phyloP scores from a whole-genome alignment of 805 yeast species.

The Teunomyces funiuensis region DNA sequence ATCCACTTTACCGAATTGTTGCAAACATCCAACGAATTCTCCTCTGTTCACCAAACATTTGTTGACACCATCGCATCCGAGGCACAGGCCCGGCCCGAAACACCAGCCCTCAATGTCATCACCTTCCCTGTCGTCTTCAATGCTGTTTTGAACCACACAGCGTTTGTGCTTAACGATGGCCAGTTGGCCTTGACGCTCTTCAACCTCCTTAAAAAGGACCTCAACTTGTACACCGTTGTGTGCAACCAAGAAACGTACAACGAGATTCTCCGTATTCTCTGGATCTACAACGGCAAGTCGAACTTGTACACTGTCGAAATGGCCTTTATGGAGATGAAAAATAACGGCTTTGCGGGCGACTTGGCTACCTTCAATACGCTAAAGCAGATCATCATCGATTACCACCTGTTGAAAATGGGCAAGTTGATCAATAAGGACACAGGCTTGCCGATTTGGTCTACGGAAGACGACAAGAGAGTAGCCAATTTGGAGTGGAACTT shows the following conservation, averaged over 20 bases:
- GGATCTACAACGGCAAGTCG: constrained; percentile 41
- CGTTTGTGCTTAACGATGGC: constrained; percentile 32
- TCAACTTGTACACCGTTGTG: constrained; percentile 30
- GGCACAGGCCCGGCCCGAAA: constrained; percentile 18
- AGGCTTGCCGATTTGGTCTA: constrained; percentile 35
- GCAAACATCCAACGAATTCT: constrained; percentile 12
- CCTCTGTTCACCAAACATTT: constrained; percentile 18
- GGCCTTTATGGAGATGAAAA: constrained; percentile 36
- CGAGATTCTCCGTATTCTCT: constrained; percentile 33
- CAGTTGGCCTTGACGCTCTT: constrained; percentile 36
- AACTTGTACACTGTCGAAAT: constrained; percentile 36
- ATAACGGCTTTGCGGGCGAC: constrained; percentile 43
- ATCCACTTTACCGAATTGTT: constrained; percentile 16
- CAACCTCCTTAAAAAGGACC: constrained; percentile 33
- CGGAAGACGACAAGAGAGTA: constrained; percentile 36
- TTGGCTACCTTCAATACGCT: constrained; percentile 33
- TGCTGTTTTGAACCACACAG: constrained; percentile 23
- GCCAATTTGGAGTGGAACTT: constrained; percentile 19
- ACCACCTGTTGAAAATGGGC: constrained; percentile 34
- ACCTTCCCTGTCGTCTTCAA: constrained; percentile 40
- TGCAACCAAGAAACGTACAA: constrained; percentile 45
- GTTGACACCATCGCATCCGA: constrained; percentile 15
- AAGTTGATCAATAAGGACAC: constrained; percentile 21
- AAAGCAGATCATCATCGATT: constrained; percentile 34
- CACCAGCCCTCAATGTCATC: constrained; percentile 30